Percentiles rank a stretch among this genome's conserved stretches.
Conservation (phyloP, 2,329 filamentous ascomycete species). For the Penicillium decumbens region DNA sequence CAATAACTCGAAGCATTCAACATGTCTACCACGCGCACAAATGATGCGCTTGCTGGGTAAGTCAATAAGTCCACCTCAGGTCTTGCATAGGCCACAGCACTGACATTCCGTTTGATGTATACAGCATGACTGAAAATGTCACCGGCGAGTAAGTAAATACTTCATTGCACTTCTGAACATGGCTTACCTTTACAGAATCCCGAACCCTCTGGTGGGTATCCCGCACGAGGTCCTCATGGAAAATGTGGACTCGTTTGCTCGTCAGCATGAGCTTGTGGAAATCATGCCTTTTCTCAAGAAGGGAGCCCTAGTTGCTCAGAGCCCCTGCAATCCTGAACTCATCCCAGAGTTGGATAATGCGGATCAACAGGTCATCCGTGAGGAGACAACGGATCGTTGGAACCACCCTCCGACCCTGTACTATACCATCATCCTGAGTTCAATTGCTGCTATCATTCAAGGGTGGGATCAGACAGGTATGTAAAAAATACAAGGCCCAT, state of each 20-base stretch:
- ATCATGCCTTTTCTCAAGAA: conserved; percentile 40
- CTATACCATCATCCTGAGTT: too few species aligned
- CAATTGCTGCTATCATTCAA: too few species aligned
- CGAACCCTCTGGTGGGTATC: conserved; percentile 17
- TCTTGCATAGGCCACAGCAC: neutral
- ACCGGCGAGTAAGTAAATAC: conserved; percentile 15
- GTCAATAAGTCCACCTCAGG: neutral
- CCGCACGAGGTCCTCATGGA: conserved; percentile 12
- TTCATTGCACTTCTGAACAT: neutral
- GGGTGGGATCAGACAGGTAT: too few species aligned
- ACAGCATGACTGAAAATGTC: conserved; percentile 18
- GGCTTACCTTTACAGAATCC: conserved; percentile 8
- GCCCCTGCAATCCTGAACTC: conserved; percentile 59
- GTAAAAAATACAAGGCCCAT: too few species aligned
- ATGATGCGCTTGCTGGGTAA: conserved; percentile 8
- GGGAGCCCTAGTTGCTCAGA: conserved; percentile 69
- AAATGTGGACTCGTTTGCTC: conserved; percentile 36
- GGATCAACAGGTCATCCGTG: too few species aligned
- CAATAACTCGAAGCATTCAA: neutral
- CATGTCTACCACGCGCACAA: conserved; percentile 1
- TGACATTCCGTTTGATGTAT: neutral
- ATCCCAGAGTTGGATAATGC: too few species aligned
- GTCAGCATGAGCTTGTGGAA: conserved; percentile 55
- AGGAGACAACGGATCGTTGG: too few species aligned
- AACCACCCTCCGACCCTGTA: too few species aligned